A percentile compares a stretch with the other conserved stretches of the same genome.
Evolutionary conservation across 768 basidiomycete genomes (phyloP).

Genomic region (Suillus paluster): DNA sequence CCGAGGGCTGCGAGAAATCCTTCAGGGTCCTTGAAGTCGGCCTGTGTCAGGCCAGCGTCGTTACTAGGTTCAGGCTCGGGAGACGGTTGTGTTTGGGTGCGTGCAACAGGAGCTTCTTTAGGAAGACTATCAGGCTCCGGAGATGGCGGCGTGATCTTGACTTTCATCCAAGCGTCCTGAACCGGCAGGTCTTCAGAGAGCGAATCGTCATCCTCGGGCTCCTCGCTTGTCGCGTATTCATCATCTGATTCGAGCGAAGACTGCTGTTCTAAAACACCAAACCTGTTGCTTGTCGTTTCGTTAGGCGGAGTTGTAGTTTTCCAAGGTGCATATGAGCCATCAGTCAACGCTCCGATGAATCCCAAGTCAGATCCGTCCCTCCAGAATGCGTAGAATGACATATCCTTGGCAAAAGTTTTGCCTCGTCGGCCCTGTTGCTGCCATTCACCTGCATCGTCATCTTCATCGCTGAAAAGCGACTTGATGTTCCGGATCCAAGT

Average conservation of each 20-base stretch:
- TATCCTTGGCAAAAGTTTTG: slow-evolving; percentile 23
- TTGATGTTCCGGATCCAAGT: slow-evolving; percentile 46
- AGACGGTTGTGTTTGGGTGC: not conserved
- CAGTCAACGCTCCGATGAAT: slow-evolving; percentile 41
- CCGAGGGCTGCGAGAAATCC: slow-evolving; percentile 47
- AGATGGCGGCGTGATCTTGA: not conserved
- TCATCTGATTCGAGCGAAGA: slow-evolving; percentile 6
- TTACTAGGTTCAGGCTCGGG: slow-evolving; percentile 2
- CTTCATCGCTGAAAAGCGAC: slow-evolving; percentile 19
- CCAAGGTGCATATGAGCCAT: slow-evolving; percentile 7
- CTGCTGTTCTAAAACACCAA: slow-evolving; percentile 12
- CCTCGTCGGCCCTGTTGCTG: slow-evolving; percentile 34
- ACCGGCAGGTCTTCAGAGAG: slow-evolving; percentile 15
- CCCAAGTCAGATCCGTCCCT: slow-evolving; percentile 47
- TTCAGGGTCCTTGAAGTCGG: slow-evolving; percentile 25
- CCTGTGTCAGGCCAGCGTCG: not conserved
- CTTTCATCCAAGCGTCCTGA: slow-evolving; percentile 38
- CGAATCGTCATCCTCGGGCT: slow-evolving; percentile 13
- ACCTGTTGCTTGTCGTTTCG: slow-evolving; percentile 1
- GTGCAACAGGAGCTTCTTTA: not conserved
- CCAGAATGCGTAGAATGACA: slow-evolving; percentile 57
- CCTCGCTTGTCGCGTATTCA: slow-evolving; percentile 16
- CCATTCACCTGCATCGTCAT: slow-evolving; percentile 37
- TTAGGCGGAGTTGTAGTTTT: not conserved
- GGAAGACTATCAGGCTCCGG: not conserved